Base-by-base conservation (phyloP, 2,329 filamentous ascomycete genomes). In the Plectosphaerella plurivora region DNA sequence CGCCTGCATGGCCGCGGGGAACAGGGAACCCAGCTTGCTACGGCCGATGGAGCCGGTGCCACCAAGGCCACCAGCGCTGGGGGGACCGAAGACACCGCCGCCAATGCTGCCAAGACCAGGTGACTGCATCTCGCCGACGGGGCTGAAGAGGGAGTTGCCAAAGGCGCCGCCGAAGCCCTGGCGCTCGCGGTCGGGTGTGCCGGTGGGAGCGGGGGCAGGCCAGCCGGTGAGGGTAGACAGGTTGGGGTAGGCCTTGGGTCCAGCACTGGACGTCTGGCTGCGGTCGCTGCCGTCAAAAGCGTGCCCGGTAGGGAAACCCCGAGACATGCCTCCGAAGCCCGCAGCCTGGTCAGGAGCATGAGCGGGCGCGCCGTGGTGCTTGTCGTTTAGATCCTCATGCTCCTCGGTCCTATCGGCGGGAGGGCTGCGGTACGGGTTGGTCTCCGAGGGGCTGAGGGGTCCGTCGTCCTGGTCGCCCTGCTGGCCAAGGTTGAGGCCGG, bases 381-480 rank as follows among this genome's bases (percentile, higher is more conserved):
- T 75, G 12, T 75, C 72, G 35, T 68, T 63, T 47, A 78, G 76
- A 45, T 79, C 76, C 15, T 83, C 81, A 47, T 89, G 82, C 16
- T 82, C 79, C 52, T 88, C 84, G 5, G 75, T 75, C 45, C 84
- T 84, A 24, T 91, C 88, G 37, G 87, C 88, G 8, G 88, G 84
- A 3, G 94, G 94, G 67, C 93, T 97, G 58, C 92, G 89, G 66
- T 94, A 99, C 2, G 94, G 94, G 65, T 99, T 99, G 3, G 94
- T 97, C 63, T 96, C 90, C 0, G 92, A 94, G 11, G 94, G 94
- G 66, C 93, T 97, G 64, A 90, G 82, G 1, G 89, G 87, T 53
- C 91, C 89, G 58, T 86, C 77, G n/a, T 77, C 76, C 44, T 68
- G 72, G 51, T 83, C 79, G 37, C 82, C 77, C 47, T 84, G 76